A percentile compares a stretch with the other conserved stretches of the same genome.
Conservation (phyloP, 352 stramenopile species). For the Globisporangium orthogonon region DNA sequence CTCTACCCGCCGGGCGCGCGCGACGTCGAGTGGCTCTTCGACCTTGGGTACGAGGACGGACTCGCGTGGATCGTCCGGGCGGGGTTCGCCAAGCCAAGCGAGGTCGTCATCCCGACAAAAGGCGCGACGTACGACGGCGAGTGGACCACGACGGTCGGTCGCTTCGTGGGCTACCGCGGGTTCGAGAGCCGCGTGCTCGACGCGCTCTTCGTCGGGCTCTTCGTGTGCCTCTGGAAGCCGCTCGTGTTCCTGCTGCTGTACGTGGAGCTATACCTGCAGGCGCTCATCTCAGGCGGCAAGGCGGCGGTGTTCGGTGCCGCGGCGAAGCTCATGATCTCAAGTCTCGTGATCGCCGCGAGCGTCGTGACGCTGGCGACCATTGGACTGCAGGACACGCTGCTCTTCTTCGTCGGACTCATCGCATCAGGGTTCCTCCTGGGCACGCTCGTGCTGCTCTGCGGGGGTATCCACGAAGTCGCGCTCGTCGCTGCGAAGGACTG, state of each 20-base stretch:
- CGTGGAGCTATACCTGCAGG: slow-evolving; percentile 70
- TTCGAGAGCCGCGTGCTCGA: slow-evolving; percentile 68
- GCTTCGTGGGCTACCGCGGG: slow-evolving; percentile 67
- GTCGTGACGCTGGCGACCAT: slow-evolving; percentile 46
- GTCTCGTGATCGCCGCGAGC: slow-evolving; percentile 38
- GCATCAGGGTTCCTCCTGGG: slow-evolving; percentile 45
- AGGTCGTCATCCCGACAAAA: slow-evolving; percentile 49
- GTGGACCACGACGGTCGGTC: slow-evolving; percentile 69
- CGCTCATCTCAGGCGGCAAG: slow-evolving; percentile 59
- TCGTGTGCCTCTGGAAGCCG: slow-evolving; percentile 76
- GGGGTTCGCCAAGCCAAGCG: slow-evolving; percentile 20
- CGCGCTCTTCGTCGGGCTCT: slow-evolving; percentile 62
- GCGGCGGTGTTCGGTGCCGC: slow-evolving; percentile 61
- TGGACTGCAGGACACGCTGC: slow-evolving; percentile 46
- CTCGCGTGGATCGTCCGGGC: slow-evolving; percentile 59
- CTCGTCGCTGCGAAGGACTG: slow-evolving; percentile 55
- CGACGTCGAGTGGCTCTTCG: slow-evolving; percentile 80
- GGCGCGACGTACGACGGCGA: slow-evolving; percentile 41
- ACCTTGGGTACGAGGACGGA: slow-evolving; percentile 78
- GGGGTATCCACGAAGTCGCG: slow-evolving; percentile 50
- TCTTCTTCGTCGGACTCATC: slow-evolving; percentile 48
- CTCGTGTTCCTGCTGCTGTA: slow-evolving; percentile 77
- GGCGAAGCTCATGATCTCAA: slow-evolving; percentile 61
- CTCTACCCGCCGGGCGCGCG: slow-evolving; percentile 56
- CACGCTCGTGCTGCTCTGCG: slow-evolving; percentile 52